Base-by-base conservation (phyloP, 192 early-diverging fungal species). In the Coemansia umbellata region DNA sequence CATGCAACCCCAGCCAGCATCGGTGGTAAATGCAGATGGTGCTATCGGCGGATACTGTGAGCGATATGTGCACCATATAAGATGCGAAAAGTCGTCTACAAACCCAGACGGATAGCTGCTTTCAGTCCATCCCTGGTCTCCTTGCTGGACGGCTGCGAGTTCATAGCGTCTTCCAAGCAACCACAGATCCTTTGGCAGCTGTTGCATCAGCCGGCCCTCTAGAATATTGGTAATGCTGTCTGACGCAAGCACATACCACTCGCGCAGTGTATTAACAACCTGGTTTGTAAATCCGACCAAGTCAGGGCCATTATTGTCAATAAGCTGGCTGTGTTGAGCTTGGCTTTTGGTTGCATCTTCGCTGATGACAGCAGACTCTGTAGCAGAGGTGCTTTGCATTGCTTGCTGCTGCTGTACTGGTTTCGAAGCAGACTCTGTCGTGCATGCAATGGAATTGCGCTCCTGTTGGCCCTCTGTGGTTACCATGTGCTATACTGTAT, bases 1-100 rank as follows among this genome's bases (percentile, higher is more conserved):
- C 96, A 99, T 99, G 72, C 96, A 99, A 0, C 96, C 96, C 93
- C 93, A 93, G 4, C 91, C 91, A 39, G 84, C 80, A 63, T 99
- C 96, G 8, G 84, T 85, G 15, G 91, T 95, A 53, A 85, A 92
- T 17, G 86, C 85, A 7, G 88, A 64, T 6, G 58, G 76, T 47
- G 80, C 63, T 53, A 98, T 94, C 3, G 89, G 84, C 8, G 91
- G 84, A 71, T 89, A 98, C 31, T 82, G 81, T 51, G 89, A 83
- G 48, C 96, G 80, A 64, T 98, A 98, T 2, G 94, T 97, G 63
- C 91, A 85, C 94, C 96, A 97, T 17, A 90, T 77, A n/a, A 88
- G 79, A 19, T 80, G 79, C 13, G 76, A 74, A 70, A 94, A 95
- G 72, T 96, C 93, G n/a, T 63, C 66, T 13, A 90, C 72, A 58